Percentiles rank a stretch among this genome's conserved stretches.
These are phyloP conservation scores for Adenanthera pavonina DNA, from an alignment of 306 rosid genomes.

Conservation along the genomic window DNA sequence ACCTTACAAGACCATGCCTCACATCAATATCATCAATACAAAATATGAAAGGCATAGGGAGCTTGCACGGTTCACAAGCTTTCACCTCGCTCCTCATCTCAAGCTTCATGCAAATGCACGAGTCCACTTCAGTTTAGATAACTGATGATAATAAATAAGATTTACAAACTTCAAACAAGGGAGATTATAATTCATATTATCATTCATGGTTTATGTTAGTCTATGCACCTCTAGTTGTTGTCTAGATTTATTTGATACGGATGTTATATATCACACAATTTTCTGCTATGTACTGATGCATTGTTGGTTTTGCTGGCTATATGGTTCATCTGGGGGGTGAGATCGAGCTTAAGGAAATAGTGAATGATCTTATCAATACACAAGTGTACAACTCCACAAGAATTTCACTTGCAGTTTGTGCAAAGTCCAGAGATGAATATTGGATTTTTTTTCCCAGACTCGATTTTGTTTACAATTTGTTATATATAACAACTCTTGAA, in stretches of 20 bases:
- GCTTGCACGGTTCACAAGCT: too few species aligned
- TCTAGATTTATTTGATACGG: neutral
- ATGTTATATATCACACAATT: neutral
- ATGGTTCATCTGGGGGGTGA: neutral
- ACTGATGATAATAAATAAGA: neutral
- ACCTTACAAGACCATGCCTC: neutral
- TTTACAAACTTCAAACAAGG: neutral
- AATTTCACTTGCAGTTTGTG: neutral
- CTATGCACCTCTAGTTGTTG: neutral
- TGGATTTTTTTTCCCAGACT: neutral
- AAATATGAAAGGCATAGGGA: too few species aligned
- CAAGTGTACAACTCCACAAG: neutral
- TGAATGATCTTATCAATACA: neutral
- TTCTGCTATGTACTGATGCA: neutral
- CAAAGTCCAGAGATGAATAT: neutral
- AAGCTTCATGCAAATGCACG: too few species aligned
- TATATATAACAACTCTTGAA: neutral
- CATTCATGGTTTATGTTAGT: neutral
- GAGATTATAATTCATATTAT: neutral
- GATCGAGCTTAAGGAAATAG: neutral
- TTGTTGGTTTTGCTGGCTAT: neutral
- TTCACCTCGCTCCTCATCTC: too few species aligned
- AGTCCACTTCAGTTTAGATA: neutral
- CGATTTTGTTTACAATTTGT: neutral
- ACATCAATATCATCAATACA: neutral